Evolutionary conservation across 192 early-diverging fungal genomes (phyloP).

Genomic region (Lobosporangium transversale): DNA sequence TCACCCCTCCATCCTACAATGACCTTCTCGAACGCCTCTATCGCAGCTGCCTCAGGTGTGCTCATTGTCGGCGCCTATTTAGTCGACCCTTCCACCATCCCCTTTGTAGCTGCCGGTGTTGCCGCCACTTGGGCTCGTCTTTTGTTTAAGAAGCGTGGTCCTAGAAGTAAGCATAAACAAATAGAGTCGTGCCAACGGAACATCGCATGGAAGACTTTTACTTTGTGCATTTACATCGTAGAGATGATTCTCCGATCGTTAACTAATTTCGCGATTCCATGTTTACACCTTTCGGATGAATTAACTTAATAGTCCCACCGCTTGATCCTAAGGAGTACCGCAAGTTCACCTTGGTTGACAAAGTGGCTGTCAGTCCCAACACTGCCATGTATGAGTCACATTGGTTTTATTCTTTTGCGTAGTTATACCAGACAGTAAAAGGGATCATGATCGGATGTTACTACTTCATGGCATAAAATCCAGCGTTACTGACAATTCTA

Average conservation of each 20-base stretch:
- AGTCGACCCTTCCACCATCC: constrained; percentile 27
- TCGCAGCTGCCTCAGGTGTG: constrained; percentile 35
- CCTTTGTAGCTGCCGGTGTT: constrained; percentile 43
- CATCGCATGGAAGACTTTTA: too few relatives aligned
- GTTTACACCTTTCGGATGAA: constrained; percentile 5
- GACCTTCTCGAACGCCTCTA: constrained; percentile 32
- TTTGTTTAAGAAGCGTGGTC: constrained; percentile 24
- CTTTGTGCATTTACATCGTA: too few relatives aligned
- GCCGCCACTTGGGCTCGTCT: constrained; percentile 35
- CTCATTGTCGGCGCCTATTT: constrained; percentile 29
- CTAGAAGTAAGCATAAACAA: constrained; percentile 28
- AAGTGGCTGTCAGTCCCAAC: constrained; percentile 83
- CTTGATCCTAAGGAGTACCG: constrained; percentile 77
- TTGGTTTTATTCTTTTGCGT: too few relatives aligned
- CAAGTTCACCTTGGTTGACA: constrained; percentile 80
- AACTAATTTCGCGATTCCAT: background rate
- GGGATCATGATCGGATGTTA: too few relatives aligned
- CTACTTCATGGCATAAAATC: too few relatives aligned
- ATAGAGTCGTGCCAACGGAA: background rate
- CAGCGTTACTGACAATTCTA: background rate
- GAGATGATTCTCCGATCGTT: background rate
- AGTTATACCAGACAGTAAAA: too few relatives aligned
- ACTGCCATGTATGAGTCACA: constrained; percentile 88
- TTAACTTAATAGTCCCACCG: constrained; percentile 49
- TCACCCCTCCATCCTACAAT: constrained; percentile 11